A percentile compares a stretch with the other conserved stretches of the same genome.
Evolutionary conservation across 176 grass and related monocot genomes (phyloP).

Genomic region (Elaeis guineensis): DNA sequence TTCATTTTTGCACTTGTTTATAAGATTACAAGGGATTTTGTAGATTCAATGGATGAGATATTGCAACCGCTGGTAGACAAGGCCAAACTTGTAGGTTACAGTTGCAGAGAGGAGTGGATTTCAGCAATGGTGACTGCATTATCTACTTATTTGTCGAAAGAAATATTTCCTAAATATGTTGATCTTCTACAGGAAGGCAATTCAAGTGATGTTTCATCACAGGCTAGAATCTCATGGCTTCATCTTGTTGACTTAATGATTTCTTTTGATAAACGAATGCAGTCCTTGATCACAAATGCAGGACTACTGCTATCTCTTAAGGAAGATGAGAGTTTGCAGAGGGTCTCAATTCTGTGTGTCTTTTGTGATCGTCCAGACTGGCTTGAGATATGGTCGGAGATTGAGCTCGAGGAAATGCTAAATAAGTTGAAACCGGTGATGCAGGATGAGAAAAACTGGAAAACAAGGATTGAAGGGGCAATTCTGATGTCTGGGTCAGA

Average conservation of each 20-base stretch:
- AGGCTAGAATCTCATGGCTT: conserved; percentile 64
- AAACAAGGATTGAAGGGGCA: conserved; percentile 30
- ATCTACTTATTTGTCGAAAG: conserved; percentile 74
- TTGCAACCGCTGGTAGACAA: conserved; percentile 90
- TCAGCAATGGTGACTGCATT: conserved; percentile 60
- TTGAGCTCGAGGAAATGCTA: conserved; percentile 56
- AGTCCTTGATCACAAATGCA: conserved; percentile 48
- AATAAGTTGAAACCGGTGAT: conserved; percentile 55
- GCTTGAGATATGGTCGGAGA: conserved; percentile 88
- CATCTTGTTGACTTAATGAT: conserved; percentile 88
- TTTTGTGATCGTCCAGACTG: conserved; percentile 85
- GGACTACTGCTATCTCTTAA: conserved; percentile 55
- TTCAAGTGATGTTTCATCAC: conserved; percentile 18
- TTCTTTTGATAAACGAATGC: conserved; percentile 87
- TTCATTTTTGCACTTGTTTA: conserved; percentile 93
- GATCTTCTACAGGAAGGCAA: conserved; percentile 57
- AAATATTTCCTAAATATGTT: conserved; percentile 70
- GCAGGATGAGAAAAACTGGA: conserved; percentile 68
- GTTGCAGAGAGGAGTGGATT: conserved; percentile 96
- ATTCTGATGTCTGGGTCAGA: conserved; percentile 50
- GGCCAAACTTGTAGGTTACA: conserved; percentile 83
- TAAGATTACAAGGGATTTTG: conserved; percentile 77
- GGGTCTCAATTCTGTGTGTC: conserved; percentile 57
- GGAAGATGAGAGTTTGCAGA: conserved; percentile 75
- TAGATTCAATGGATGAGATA: conserved; percentile 85